Conservation (phyloP, 345 rosid species). For the Cardiospermum halicacabum region DNA sequence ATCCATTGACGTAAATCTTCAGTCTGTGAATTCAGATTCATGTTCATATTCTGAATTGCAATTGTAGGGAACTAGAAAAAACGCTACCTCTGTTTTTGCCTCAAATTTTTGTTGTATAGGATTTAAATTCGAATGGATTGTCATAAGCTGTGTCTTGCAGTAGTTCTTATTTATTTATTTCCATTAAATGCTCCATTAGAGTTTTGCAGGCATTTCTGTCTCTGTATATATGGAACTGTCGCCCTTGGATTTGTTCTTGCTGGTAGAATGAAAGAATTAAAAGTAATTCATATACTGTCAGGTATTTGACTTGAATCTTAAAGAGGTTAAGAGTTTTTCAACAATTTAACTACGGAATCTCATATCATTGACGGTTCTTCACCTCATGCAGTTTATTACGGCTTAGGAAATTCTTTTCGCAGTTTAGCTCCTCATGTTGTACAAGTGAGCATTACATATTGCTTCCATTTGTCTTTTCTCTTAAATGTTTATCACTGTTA, state of each 20-base stretch:
- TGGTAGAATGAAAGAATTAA: conserved; percentile 59
- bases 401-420: conserved; percentile 58
- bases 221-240: conserved; percentile 66
- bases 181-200: conserved; percentile 24
- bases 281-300: conserved; percentile 46
- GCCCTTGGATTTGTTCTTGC: conserved; percentile 75
- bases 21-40: background rate
- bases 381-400: conserved; percentile 66
- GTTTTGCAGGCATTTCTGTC: conserved; percentile 70
- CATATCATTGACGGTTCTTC: conserved; percentile 14
- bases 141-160: background rate
- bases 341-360: conserved; percentile 1
- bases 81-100: background rate
- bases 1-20: background rate
- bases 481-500: too few relatives aligned
- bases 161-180: conserved; percentile 13
- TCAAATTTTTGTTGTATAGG: background rate
- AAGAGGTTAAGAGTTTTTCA: conserved; percentile 9
- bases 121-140: background rate
- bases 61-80: background rate
- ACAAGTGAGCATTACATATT: conserved; percentile 43
- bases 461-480: background rate
- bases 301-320: conserved; percentile 36
- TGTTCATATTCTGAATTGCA: background rate
- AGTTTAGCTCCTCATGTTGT: conserved; percentile 67